Evolutionary conservation across 2,329 filamentous ascomycete species (phyloP), one percentile per base, ranked within the genome.

Genomic region (Colletotrichum australisinense): DNA sequence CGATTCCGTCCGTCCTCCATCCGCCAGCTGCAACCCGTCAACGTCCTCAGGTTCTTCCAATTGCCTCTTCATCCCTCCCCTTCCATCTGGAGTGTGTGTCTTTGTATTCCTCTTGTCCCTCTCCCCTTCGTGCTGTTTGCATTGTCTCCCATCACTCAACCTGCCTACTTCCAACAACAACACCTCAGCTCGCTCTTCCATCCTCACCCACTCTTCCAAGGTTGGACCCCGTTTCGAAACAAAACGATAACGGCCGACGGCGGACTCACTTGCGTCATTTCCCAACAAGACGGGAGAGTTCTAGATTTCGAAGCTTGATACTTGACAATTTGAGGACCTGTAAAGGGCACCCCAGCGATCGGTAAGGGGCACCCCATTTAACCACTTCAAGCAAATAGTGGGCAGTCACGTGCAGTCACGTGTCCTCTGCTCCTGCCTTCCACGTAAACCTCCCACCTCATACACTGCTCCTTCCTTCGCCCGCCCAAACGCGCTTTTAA

Each of bases 181-280:
- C 42, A 49, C 7, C 42, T n/a, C 42, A 49, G 26, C 16, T 24
- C 65, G 46, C 58, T 32, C 65, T 30, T 30, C 24, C 12, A 30
- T 16, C 4, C 9, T 28, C n/a, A 8, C 35, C 12, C 12, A 14
- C 35, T 42, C 35, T 16, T 16, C 22, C 70, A 49, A 62, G 67
- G 67, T 65, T 65, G 60, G 14, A 56, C 62, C 60, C 63, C 46
- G 58, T 56, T 65, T 62, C 26, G 52, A 32, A 57, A 56, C 42
- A 49, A n/a, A n/a, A 73, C 26, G 55, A 65, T 56, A 60, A 49
- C 55, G 55, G 56, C 42, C 16, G 19, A 49, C 19, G 19, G 38
- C 38, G 60, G 70, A 56, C 70, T 62, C 55, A 66, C 55, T 52
- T 60, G 60, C 67, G 70, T 66, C 60, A 70, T 12, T 63, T 62